These are phyloP conservation scores for Kondoa malvinella DNA, from an alignment of 768 basidiomycete species.

Conservation along the genomic window DNA sequence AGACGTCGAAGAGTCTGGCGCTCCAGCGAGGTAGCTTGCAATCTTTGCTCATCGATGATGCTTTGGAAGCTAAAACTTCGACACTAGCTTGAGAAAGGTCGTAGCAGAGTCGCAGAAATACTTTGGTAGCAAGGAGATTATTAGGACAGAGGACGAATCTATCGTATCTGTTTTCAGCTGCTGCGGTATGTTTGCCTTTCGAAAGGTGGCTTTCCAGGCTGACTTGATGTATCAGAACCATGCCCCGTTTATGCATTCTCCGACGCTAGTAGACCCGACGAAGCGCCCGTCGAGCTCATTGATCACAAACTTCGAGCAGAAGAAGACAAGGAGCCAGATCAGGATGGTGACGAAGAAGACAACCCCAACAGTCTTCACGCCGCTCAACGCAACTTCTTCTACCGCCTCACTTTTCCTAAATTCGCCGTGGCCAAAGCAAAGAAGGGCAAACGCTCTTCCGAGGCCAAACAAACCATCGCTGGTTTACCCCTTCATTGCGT, in stretches of 20 bases:
- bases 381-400: conserved; percentile 2
- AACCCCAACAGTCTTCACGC: background rate
- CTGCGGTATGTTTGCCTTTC: background rate
- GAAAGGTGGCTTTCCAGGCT: background rate
- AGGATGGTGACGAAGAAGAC: background rate
- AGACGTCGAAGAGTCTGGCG: background rate
- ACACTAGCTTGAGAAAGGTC: background rate
- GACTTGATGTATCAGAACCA: background rate
- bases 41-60: background rate
- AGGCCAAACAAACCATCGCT: background rate
- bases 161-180: conserved; percentile 7
- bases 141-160: background rate
- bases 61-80: background rate
- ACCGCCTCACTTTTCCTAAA: conserved; percentile 4
- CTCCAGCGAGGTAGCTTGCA: background rate
- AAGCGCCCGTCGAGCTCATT: conserved; percentile 13
- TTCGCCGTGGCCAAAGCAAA: background rate
- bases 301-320: background rate
- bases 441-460: background rate
- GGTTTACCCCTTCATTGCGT: background rate
- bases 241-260: conserved; percentile 1
- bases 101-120: background rate
- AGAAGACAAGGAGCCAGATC: background rate
- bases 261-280: conserved; percentile 15
- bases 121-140: conserved; percentile 1